Percentiles rank a stretch among this genome's conserved stretches.
These are phyloP conservation scores for Eucalyptus sp. DNA, from an alignment of 345 rosid genomes.

Conservation along the genomic window DNA sequence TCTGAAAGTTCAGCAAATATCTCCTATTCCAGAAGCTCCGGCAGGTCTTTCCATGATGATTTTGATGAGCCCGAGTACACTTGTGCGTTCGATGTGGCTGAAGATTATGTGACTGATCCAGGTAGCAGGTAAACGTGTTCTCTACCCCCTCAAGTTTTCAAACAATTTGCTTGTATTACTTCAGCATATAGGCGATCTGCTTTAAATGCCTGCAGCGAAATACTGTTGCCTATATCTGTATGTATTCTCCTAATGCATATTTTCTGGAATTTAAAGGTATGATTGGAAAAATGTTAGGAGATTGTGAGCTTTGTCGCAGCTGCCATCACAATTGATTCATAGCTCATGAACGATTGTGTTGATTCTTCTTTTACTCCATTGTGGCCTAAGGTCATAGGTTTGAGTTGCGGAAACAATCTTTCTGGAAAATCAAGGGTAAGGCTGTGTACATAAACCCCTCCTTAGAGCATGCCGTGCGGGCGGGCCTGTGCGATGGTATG, in stretches of 20 bases:
- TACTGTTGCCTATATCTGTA: background rate
- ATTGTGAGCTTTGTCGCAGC: background rate
- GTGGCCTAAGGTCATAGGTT: background rate
- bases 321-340: background rate
- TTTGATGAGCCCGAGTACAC: slow-evolving; percentile 63
- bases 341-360: background rate
- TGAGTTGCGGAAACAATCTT: background rate
- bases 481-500: background rate
- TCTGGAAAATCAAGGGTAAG: background rate
- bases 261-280: background rate
- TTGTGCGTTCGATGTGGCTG: slow-evolving; percentile 73
- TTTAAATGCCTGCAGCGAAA: background rate
- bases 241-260: background rate
- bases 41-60: slow-evolving; percentile 67
- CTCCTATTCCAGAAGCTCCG: slow-evolving; percentile 63
- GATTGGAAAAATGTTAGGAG: background rate
- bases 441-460: background rate
- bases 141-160: background rate
- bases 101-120: slow-evolving; percentile 43
- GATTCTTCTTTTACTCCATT: background rate
- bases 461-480: background rate
- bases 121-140: slow-evolving; percentile 45
- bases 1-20: slow-evolving; percentile 37
- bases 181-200: background rate
- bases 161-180: background rate